phyloP scores from a whole-genome alignment of 2,329 filamentous ascomycete species.

The Neurospora sp. region DNA sequence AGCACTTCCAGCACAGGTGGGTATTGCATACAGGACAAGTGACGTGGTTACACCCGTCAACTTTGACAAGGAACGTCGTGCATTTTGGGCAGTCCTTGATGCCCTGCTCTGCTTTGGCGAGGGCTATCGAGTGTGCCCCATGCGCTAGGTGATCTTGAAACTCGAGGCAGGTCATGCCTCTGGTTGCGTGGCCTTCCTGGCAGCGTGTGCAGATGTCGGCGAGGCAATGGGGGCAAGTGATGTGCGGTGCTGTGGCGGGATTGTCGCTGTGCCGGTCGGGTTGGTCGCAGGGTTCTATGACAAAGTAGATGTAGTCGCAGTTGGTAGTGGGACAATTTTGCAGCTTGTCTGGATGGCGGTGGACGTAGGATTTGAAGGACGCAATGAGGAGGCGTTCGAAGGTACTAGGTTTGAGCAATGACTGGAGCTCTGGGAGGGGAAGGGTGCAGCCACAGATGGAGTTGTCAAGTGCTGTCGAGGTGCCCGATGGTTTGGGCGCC shows the following conservation, averaged over 20 bases:
- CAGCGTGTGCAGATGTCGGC: not conserved
- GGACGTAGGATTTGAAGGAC: not conserved
- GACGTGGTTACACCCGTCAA: not conserved
- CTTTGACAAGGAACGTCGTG: not conserved
- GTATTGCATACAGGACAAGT: not conserved
- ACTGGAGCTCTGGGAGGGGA: not conserved
- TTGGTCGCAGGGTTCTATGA: not conserved
- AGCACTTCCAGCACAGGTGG: not conserved
- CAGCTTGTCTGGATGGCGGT: not conserved
- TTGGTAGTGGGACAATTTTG: not conserved
- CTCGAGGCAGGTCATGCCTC: not conserved
- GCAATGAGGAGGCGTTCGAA: not conserved
- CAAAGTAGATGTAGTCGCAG: not conserved
- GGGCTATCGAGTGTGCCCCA: not conserved
- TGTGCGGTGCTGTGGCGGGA: not conserved
- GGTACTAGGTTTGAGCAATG: not conserved
- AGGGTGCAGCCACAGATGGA: not conserved
- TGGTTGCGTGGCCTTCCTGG: not conserved
- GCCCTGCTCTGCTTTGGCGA: not conserved
- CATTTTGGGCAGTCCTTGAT: not conserved
- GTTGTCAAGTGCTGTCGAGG: not conserved
- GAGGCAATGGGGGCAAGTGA: not conserved
- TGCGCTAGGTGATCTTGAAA: not conserved
- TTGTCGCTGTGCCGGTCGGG: not conserved
- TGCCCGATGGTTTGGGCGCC: not conserved